Conservation (phyloP, 2,329 filamentous ascomycete species). For the Arachnopeziza araneosa region DNA sequence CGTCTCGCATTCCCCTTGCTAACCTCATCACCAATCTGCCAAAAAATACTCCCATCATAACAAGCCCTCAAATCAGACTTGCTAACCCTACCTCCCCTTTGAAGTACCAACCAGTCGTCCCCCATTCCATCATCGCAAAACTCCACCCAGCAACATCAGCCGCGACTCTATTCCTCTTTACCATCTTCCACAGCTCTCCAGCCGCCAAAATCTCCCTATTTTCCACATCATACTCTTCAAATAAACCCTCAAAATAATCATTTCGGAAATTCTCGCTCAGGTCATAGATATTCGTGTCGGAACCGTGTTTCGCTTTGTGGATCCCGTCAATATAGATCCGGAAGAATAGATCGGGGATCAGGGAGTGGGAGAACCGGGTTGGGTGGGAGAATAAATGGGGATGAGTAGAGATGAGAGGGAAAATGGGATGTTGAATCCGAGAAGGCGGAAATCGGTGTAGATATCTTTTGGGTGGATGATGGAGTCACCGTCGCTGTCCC, state of each 20-base stretch:
- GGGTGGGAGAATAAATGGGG: conserved; percentile 45
- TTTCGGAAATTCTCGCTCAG: not conserved
- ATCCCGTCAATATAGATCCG: conserved; percentile 30
- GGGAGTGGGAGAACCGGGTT: conserved; percentile 29
- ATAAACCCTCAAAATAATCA: not conserved
- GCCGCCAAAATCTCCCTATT: not conserved
- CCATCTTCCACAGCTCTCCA: not conserved
- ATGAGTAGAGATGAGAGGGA: conserved; percentile 41
- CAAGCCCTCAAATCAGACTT: conserved; percentile 49
- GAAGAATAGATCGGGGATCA: conserved; percentile 37
- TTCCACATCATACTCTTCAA: not conserved
- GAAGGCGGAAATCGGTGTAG: conserved; percentile 38
- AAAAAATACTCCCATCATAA: conserved; percentile 48
- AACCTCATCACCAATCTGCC: not conserved
- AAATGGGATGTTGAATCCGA: conserved; percentile 40
- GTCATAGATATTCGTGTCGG: conserved; percentile 41
- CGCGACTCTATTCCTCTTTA: not conserved
- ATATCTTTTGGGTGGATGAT: conserved; percentile 47
- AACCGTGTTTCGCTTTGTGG: conserved; percentile 39
- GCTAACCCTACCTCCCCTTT: conserved; percentile 46
- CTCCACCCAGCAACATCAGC: conserved; percentile 3
- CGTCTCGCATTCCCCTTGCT: not conserved
- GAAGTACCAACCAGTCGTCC: conserved; percentile 46
- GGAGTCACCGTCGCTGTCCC: conserved; percentile 44
- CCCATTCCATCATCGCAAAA: conserved; percentile 7